Base-by-base conservation (phyloP, 495 filamentous ascomycete species). In the Tuber calosporum region DNA sequence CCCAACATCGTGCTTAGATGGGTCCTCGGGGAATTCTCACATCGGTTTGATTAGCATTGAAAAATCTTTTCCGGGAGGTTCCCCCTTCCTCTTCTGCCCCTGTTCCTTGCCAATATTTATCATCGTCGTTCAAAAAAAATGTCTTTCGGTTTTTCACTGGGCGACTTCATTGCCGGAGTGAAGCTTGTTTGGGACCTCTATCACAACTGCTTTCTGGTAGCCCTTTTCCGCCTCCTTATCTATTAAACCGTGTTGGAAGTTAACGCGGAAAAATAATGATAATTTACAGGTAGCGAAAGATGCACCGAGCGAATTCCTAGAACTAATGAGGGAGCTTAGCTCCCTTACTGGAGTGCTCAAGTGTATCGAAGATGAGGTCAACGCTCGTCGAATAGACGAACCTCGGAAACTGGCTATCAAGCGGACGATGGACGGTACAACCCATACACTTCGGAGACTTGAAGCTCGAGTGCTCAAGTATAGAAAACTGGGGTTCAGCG, bases 61-160 rank as follows among this genome's bases (percentile, higher is more conserved):
- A 62, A 62, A 4, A n/a, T 1, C 26, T 30, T 62, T 30, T 30
- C 26, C 42, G 42, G 42, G 17, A 43, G 17, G 17, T 43, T 62
- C 22, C 2, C 9, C 45, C 9, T 62, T 30, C 53, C 17, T 62
- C 53, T n/a, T 11, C 22, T 22, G 4, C 42, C 48, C 53, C 0
- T 11, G 2, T 13, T 30, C 11, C 2, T 9, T 62, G 11, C 53
- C 5, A 62, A 62, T 30, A 3, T 11, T 30, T 4, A 30, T 15
- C 30, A 30, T 62, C 53, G 11, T 37, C 36, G 6, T 20, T 8
- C 19, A 73, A 37, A 69, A 70, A 36, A 45, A 17, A 82, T 83
- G 82, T 74, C 77, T 5, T 84, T 80, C 58, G 81, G 82, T 4
- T 78, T 80, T 41, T 71, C 80, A 11, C 72, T 82, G 20, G 79